Conservation (phyloP, 805 yeast genomes). For the Metschnikowia vanudenii region DNA sequence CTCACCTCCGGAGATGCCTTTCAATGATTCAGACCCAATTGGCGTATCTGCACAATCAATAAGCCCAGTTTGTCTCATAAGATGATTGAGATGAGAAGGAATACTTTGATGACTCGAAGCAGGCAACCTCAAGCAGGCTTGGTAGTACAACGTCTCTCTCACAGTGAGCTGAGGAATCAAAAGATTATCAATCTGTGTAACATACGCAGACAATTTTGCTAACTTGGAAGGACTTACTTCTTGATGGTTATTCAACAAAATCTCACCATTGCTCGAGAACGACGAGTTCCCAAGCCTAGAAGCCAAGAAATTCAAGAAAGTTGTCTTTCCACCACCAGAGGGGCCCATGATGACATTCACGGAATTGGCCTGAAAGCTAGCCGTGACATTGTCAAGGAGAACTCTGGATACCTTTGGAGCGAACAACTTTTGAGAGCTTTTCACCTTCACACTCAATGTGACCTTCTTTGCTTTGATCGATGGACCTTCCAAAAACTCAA, state of each 20-base stretch:
- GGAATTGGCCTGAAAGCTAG: conserved; percentile 51
- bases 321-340: conserved; percentile 76
- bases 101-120: conserved; percentile 31
- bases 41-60: conserved; percentile 73
- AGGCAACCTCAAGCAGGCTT: conserved; percentile 67
- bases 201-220: conserved; percentile 59
- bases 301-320: conserved; percentile 61
- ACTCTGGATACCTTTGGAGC: conserved; percentile 14
- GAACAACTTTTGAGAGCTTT: conserved; percentile 8
- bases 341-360: conserved; percentile 80
- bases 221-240: conserved; percentile 25
- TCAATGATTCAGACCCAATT: conserved; percentile 35
- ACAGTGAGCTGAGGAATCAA: conserved; percentile 72
- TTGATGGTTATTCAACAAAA: conserved; percentile 29
- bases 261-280: conserved; percentile 26
- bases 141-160: conserved; percentile 68
- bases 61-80: conserved; percentile 65
- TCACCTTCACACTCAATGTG: conserved; percentile 18
- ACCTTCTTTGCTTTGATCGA: conserved; percentile 15
- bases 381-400: conserved; percentile 44
- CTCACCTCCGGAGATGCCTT: conserved; percentile 56
- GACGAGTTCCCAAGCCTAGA: conserved; percentile 44
- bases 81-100: conserved; percentile 50
- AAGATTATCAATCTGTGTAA: conserved; percentile 77
- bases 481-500: conserved; percentile 4